A percentile compares a stretch with the other conserved stretches of the same genome.
Conservation (phyloP, 2,329 filamentous ascomycete genomes). For the Dothistroma pini region DNA sequence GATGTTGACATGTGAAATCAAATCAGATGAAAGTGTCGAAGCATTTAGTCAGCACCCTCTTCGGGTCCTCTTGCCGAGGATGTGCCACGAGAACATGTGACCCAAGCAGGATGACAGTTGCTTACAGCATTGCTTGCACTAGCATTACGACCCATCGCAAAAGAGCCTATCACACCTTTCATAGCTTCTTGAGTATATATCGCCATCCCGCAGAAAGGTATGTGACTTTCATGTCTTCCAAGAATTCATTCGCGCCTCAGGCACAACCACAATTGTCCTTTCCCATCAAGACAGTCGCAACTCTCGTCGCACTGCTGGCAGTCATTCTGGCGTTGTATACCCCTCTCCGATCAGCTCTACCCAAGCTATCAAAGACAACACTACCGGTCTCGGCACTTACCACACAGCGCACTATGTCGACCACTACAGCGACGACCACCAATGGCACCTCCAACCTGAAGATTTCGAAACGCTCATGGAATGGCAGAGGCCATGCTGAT, state of each 20-base stretch:
- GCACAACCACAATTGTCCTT: constrained; percentile 11
- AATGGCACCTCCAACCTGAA: constrained; percentile 43
- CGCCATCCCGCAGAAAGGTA: constrained; percentile 4
- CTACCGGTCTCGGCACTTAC: constrained; percentile 12
- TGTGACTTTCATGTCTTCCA: constrained; percentile 25
- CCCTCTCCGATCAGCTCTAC: constrained; percentile 37
- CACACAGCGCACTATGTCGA: constrained; percentile 37
- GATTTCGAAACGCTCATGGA: constrained; percentile 70
- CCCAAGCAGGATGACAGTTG: not conserved
- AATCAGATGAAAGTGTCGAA: not conserved
- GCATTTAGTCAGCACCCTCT: not conserved
- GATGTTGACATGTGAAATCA: not conserved
- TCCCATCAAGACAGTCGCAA: constrained; percentile 29
- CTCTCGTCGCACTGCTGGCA: constrained; percentile 37
- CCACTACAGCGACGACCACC: constrained; percentile 33
- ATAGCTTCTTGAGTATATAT: constrained; percentile 15
- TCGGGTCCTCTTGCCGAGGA: not conserved
- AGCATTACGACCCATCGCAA: not conserved
- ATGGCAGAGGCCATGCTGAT: constrained; percentile 68
- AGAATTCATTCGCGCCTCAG: constrained; percentile 14
- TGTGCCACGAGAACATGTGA: not conserved
- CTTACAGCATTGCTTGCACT: not conserved
- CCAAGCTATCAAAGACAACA: constrained; percentile 29
- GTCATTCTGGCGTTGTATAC: constrained; percentile 46
- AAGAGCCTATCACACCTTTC: not conserved